phyloP scores from a whole-genome alignment of 176 grass and related monocot species.

The Secale cereale region DNA sequence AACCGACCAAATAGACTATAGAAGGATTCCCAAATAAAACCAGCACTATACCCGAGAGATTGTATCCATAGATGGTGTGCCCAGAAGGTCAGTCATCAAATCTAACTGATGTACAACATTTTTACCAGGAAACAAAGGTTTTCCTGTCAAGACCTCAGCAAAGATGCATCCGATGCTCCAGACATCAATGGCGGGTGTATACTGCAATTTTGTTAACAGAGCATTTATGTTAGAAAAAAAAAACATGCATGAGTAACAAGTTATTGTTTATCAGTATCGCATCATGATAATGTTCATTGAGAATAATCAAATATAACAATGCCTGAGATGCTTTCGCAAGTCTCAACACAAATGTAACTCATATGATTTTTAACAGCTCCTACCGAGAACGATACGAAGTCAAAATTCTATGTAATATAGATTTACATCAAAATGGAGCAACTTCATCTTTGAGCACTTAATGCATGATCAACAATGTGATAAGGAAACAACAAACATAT shows the following conservation, averaged over 20 bases:
- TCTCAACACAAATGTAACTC: not conserved
- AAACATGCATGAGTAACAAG: not conserved
- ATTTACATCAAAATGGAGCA: not conserved
- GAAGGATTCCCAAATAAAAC: not conserved
- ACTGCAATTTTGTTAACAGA: conserved; percentile 68
- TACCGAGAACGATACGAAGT: not conserved
- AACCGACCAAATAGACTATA: conserved; percentile 8
- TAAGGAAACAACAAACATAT: not conserved
- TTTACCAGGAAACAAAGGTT: conserved; percentile 98
- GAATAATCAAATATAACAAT: not conserved
- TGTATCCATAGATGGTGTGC: conserved; percentile 88
- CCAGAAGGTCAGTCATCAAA: conserved; percentile 97
- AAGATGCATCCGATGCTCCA: conserved; percentile 99
- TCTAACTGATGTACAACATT: conserved; percentile 99
- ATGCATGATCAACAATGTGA: not conserved
- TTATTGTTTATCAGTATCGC: not conserved
- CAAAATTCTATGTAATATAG: not conserved
- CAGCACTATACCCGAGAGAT: conserved; percentile 79
- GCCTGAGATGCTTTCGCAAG: not conserved
- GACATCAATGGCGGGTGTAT: conserved; percentile 97
- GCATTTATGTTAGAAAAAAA: not conserved
- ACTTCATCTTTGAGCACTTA: not conserved
- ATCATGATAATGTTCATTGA: not conserved
- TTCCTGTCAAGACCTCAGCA: conserved; percentile 91
- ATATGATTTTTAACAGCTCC: not conserved